These are phyloP conservation scores for Pichia thaimueangensis DNA, from an alignment of 805 yeast species.

Conservation along the genomic window DNA sequence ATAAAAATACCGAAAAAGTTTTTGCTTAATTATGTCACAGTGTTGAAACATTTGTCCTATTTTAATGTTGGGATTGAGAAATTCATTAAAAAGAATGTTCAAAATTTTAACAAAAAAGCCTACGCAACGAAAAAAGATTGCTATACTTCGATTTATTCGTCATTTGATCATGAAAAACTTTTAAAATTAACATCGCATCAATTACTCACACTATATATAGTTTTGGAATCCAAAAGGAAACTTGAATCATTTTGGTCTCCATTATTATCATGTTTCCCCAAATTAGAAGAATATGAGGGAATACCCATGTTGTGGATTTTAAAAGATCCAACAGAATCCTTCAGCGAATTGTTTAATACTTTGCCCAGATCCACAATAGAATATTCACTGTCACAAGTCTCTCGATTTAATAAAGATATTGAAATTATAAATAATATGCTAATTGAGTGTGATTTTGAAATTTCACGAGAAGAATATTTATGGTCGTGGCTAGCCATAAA, in stretches of 20 bases:
- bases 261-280: slow-evolving; percentile 61
- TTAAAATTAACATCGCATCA: slow-evolving; percentile 51
- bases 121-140: neutral
- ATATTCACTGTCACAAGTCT: slow-evolving; percentile 37
- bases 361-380: slow-evolving; percentile 40
- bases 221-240: slow-evolving; percentile 37
- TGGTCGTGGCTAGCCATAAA: slow-evolving; percentile 87
- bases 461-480: slow-evolving; percentile 33
- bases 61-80: slow-evolving; percentile 10
- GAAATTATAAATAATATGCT: slow-evolving; percentile 22
- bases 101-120: neutral
- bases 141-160: slow-evolving; percentile 14
- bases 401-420: slow-evolving; percentile 39
- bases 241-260: slow-evolving; percentile 57
- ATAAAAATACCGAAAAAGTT: slow-evolving; percentile 52
- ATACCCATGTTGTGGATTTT: slow-evolving; percentile 61
- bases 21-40: slow-evolving; percentile 53
- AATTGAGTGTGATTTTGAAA: neutral
- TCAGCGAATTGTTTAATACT: slow-evolving; percentile 23
- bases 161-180: slow-evolving; percentile 28
- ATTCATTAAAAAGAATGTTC: slow-evolving; percentile 1
- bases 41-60: slow-evolving; percentile 36
- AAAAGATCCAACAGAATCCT: neutral
- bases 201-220: slow-evolving; percentile 44
- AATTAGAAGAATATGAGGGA: slow-evolving; percentile 40